Evolutionary conservation across 176 grass and related monocot genomes (phyloP).

Genomic region (Luzula sylvatica): DNA sequence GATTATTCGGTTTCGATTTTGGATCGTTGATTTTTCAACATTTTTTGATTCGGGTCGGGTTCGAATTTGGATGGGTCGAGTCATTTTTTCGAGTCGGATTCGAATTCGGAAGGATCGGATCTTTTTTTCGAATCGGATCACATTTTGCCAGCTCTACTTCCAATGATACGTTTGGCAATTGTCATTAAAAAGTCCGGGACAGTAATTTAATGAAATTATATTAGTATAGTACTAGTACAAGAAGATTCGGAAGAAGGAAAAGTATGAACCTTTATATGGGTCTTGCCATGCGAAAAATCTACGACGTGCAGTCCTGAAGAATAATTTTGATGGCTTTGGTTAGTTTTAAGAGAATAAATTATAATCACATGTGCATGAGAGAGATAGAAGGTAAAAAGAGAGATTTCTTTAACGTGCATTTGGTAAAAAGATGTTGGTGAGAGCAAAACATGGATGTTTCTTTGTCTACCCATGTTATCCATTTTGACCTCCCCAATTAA

Average conservation of each 20-base stretch:
- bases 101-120: too few relatives aligned
- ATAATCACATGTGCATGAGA: conserved; percentile 22
- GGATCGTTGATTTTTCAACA: too few relatives aligned
- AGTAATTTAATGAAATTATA: too few relatives aligned
- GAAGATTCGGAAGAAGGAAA: conserved; percentile 4
- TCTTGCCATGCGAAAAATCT: conserved; percentile 1
- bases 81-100: too few relatives aligned
- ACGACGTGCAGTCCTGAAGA: conserved; percentile 18
- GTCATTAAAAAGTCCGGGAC: too few relatives aligned
- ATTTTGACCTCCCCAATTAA: conserved; percentile 19
- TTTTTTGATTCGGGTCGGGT: too few relatives aligned
- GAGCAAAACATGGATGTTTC: conserved; percentile 57
- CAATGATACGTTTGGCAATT: too few relatives aligned
- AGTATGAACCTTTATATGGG: conserved; percentile 9
- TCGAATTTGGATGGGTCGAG: too few relatives aligned
- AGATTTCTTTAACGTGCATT: conserved; percentile 21
- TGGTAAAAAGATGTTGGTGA: conserved; percentile 33
- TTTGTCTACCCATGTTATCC: conserved; percentile 25
- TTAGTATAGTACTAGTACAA: too few relatives aligned
- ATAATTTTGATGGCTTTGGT: conserved; percentile 21
- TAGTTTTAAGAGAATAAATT: conserved; percentile 12
- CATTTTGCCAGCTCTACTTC: too few relatives aligned
- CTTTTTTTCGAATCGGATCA: too few relatives aligned
- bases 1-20: too few relatives aligned
- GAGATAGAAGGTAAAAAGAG: conserved; percentile 11